These are phyloP conservation scores for Aegilops longissima DNA, from an alignment of 176 grass and related monocot genomes.

Conservation along the genomic window DNA sequence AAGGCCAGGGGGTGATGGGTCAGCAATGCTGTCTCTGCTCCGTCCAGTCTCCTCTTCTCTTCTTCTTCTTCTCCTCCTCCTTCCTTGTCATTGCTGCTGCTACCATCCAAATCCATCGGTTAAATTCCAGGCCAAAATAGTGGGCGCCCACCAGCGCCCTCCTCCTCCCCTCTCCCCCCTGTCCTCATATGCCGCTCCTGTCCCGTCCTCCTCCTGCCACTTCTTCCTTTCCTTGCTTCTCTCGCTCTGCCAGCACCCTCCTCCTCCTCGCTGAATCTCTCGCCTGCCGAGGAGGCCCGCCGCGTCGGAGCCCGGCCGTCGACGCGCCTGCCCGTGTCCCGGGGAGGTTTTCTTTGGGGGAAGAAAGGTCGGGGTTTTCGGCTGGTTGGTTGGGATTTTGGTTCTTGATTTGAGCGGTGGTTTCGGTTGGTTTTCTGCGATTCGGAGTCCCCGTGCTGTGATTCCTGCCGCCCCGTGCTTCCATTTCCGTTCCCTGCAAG, in stretches of 20 bases:
- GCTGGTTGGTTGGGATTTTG: neutral
- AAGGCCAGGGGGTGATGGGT: too few relatives aligned
- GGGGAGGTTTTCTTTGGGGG: slow-evolving; percentile 1
- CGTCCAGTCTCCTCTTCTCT: neutral
- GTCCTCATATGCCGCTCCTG: slow-evolving; percentile 24
- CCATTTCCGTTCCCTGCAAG: slow-evolving; percentile 1
- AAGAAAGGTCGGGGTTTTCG: slow-evolving; percentile 23
- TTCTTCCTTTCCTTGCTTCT: neutral
- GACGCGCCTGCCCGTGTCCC: too few relatives aligned
- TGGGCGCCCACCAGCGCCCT: slow-evolving; percentile 24
- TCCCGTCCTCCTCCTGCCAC: neutral
- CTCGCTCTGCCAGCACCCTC: neutral
- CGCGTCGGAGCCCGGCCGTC: neutral
- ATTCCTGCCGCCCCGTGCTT: neutral
- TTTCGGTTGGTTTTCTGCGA: neutral
- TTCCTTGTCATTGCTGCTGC: neutral
- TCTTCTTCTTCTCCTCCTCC: neutral
- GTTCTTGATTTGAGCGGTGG: neutral
- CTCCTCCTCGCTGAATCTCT: slow-evolving; percentile 1
- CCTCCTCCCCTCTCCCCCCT: neutral
- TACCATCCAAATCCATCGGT: slow-evolving; percentile 15
- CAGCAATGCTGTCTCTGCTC: neutral
- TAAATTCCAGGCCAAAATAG: slow-evolving; percentile 28
- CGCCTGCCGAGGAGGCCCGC: neutral
- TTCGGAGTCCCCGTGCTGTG: neutral